These are phyloP conservation scores for Phaeoacremonium minimum DNA, from an alignment of 2,329 filamentous ascomycete genomes.

Conservation along the genomic window DNA sequence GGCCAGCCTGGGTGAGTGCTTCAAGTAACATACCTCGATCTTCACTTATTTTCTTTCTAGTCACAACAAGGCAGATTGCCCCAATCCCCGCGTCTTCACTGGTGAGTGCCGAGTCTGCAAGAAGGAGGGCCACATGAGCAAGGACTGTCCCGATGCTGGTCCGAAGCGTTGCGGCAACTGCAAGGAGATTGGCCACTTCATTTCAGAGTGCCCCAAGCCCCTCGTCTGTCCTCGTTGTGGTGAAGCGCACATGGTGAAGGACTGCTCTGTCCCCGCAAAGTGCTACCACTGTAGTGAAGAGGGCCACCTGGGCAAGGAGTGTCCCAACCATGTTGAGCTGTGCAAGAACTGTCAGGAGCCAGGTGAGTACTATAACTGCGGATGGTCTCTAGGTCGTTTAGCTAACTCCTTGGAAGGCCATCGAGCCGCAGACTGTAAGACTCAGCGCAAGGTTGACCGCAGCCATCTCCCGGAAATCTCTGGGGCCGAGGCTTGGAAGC, in stretches of 20 bases:
- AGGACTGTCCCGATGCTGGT: slow-evolving; percentile 43
- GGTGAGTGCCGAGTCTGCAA: slow-evolving; percentile 34
- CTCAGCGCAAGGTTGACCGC: slow-evolving; percentile 54
- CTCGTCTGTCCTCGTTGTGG: slow-evolving; percentile 36
- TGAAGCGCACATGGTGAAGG: slow-evolving; percentile 45
- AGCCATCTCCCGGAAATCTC: slow-evolving; percentile 40
- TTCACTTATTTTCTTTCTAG: slow-evolving; percentile 21
- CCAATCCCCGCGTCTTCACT: slow-evolving; percentile 43
- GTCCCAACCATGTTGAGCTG: slow-evolving; percentile 41
- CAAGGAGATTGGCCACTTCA: slow-evolving; percentile 46
- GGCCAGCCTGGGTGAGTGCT: slow-evolving; percentile 42
- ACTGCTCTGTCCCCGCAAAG: slow-evolving; percentile 37
- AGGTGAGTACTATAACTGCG: slow-evolving; percentile 35
- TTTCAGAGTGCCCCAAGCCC: slow-evolving; percentile 56
- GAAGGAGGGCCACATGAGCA: slow-evolving; percentile 45
- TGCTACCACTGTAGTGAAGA: slow-evolving; percentile 39
- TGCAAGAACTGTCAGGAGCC: slow-evolving; percentile 61
- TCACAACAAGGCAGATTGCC: slow-evolving; percentile 60
- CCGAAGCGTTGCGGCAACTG: slow-evolving; percentile 31
- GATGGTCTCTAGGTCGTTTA: background rate
- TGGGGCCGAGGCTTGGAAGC: slow-evolving; percentile 54
- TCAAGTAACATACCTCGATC: slow-evolving; percentile 11
- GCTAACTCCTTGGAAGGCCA: slow-evolving; percentile 42
- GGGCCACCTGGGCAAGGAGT: slow-evolving; percentile 50
- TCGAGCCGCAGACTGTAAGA: slow-evolving; percentile 48